Evolutionary conservation across 192 early-diverging fungal species (phyloP), one percentile per base, ranked within the genome.

Genomic region (Coemansia sp.): DNA sequence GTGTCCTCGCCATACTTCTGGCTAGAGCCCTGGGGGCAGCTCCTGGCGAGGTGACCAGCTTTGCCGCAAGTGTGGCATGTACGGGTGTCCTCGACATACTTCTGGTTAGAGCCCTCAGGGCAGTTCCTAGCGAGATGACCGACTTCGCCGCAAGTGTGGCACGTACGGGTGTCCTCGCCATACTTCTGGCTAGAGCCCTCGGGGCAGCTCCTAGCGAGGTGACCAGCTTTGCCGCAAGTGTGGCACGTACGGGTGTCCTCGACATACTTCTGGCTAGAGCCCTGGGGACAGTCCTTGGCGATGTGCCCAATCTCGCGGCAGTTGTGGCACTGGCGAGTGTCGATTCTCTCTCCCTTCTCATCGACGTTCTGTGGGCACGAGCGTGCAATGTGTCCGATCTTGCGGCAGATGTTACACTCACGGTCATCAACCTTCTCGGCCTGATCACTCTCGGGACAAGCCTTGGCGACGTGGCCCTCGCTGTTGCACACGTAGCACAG

Each of bases 11-110:
- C 51, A 14, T 54, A 54, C 11, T 64, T 13, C 37, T 35, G 64
- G n/a, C 56, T 64, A 34, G 6, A 17, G 16, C 35, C 45, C 19
- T 61, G 33, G 13, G 72, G 72, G 63, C 86, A 87, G 24, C 70
- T 74, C 34, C 68, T 70, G 6, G 77, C 72, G 1, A 85, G 53
- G 61, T 87, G 86, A 8, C 84, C 84, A 46, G 70, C 68, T 8
- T 78, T 36, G 36, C 62, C 62, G 68, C 81, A 84, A 67, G 81
- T 85, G 68, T 84, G 85, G 71, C 87, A 88, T 48, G 83, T 75
- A 27, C 60, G 50, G 45, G 16, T 46, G 45, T 46, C 45, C 3
- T 46, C 45, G n/a, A 10, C 45, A 16, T 46, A 46, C n/a, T 63
- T 19, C 37, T 34, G 64, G 17, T 53, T 63, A 41, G 6, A 17